phyloP scores from a whole-genome alignment of 441 rosid genomes.

The Francoa sonchifolia region DNA sequence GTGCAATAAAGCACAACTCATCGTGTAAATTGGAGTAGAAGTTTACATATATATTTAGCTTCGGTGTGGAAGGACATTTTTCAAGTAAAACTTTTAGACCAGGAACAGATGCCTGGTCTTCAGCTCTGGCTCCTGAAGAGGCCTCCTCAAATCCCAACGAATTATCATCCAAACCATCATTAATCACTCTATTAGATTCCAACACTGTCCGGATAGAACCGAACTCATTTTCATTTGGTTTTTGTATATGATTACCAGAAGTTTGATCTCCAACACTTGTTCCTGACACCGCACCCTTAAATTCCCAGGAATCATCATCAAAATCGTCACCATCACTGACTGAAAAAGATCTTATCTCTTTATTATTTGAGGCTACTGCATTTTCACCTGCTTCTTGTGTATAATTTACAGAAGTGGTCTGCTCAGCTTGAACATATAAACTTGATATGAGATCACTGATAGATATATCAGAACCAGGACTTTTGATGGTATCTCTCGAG shows the following conservation, averaged over 20 bases:
- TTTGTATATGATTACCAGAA: not conserved
- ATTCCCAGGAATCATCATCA: slow-evolving; percentile 60
- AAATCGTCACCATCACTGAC: slow-evolving; percentile 22
- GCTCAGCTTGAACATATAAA: slow-evolving; percentile 56
- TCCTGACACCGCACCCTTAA: slow-evolving; percentile 36
- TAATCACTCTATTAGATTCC: not conserved
- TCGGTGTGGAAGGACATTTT: slow-evolving; percentile 12
- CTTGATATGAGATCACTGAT: slow-evolving; percentile 67
- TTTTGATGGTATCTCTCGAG: slow-evolving; percentile 18
- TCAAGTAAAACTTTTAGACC: slow-evolving; percentile 15
- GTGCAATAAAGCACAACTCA: slow-evolving; percentile 26
- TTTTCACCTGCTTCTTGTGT: slow-evolving; percentile 22
- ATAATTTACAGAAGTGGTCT: slow-evolving; percentile 20
- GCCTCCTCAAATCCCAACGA: slow-evolving; percentile 5
- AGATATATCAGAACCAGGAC: slow-evolving; percentile 24
- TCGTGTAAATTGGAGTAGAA: slow-evolving; percentile 43
- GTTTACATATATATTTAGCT: slow-evolving; percentile 24
- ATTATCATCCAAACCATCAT: slow-evolving; percentile 1
- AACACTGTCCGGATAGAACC: not conserved
- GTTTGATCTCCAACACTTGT: slow-evolving; percentile 18
- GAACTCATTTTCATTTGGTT: not conserved
- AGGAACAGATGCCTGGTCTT: slow-evolving; percentile 1
- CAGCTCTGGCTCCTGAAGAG: slow-evolving; percentile 2
- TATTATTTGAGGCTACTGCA: slow-evolving; percentile 13
- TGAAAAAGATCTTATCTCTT: slow-evolving; percentile 12